Base-by-base conservation (phyloP, 1,139 yeast genomes). In the Candida glucosophila region DNA sequence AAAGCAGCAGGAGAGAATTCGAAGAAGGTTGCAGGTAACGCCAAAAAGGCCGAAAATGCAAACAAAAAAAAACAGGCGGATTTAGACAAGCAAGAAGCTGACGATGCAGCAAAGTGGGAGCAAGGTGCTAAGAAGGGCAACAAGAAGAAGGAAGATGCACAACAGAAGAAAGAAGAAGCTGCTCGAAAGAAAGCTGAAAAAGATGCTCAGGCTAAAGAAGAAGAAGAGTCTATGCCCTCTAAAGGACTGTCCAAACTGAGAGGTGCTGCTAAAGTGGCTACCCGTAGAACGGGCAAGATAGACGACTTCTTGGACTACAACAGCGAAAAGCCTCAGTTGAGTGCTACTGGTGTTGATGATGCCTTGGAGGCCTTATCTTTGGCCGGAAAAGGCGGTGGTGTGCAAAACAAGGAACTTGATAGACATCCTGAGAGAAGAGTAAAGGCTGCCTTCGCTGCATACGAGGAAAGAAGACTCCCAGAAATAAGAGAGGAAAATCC, bases 371-470 rank as follows among this genome's bases (percentile, higher is more conserved):
- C 93, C 3, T 63, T 82, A 48, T 67, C 81, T 5, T 61, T 82
- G 47, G 69, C 80, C 14, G 55, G 63, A 24, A 66, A 58, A 30
- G 71, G 64, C 26, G 73, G 68, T 22, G 79, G 75, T 26, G 67
- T 73, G 22, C 52, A 56, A 22, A 59, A 65, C 36, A 79, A 75
- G 44, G 83, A 76, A 31, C 60, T 82, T 30, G 95, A 82, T 37
- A 76, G 85, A 50, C 95, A 82, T 41, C 94, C 95, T 6, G 95
- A 82, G 58, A 70, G 93, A 53, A 70, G 95, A 48, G 81, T 77
- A 52, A 83, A 82, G 59, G 86, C 92, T 11, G 94, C 94, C 0
- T 64, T 64, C 35, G 66, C 72, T 8, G 86, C 82, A 0, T 82
- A 54, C 42, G 86, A 82, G 44, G 90, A 77, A 36, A 59, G 64